phyloP scores from a whole-genome alignment of 305 asterid species.

The Fraxinus platypoda region DNA sequence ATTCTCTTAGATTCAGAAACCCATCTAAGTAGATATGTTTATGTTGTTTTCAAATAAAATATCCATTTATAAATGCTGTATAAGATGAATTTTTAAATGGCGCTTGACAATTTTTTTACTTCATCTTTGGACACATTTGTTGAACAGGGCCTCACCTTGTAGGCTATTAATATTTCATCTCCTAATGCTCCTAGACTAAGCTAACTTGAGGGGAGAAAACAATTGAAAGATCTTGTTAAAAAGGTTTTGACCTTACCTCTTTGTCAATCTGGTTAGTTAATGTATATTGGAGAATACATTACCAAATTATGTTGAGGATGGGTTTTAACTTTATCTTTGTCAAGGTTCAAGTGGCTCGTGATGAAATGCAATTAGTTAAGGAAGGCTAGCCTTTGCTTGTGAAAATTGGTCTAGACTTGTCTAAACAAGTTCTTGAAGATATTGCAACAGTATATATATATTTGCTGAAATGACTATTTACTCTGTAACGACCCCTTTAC shows the following conservation, averaged over 20 bases:
- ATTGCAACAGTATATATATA: constrained; percentile 69
- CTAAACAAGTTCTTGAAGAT: constrained; percentile 92
- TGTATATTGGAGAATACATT: background rate
- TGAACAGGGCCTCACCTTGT: constrained; percentile 8
- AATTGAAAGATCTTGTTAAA: constrained; percentile 91
- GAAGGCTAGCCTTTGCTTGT: constrained; percentile 97
- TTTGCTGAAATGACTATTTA: background rate
- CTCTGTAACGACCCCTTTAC: constrained; percentile 1
- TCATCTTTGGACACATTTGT: constrained; percentile 5
- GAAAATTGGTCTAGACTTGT: constrained; percentile 92
- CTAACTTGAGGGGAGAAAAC: constrained; percentile 92
- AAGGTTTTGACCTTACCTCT: constrained; percentile 46
- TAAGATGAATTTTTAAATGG: background rate
- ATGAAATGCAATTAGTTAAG: constrained; percentile 99
- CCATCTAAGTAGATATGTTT: background rate
- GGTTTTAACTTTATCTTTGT: constrained; percentile 2
- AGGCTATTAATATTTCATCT: constrained; percentile 91
- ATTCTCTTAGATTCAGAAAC: no score
- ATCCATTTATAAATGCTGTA: background rate
- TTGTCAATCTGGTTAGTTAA: background rate
- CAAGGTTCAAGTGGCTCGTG: constrained; percentile 92
- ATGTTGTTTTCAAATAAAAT: background rate
- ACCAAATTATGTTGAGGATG: background rate
- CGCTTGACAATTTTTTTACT: background rate
- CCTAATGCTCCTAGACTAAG: constrained; percentile 94